Evolutionary conservation across 78 protist species (phyloP).

Genomic region (Planoprotostelium fungivorum): DNA sequence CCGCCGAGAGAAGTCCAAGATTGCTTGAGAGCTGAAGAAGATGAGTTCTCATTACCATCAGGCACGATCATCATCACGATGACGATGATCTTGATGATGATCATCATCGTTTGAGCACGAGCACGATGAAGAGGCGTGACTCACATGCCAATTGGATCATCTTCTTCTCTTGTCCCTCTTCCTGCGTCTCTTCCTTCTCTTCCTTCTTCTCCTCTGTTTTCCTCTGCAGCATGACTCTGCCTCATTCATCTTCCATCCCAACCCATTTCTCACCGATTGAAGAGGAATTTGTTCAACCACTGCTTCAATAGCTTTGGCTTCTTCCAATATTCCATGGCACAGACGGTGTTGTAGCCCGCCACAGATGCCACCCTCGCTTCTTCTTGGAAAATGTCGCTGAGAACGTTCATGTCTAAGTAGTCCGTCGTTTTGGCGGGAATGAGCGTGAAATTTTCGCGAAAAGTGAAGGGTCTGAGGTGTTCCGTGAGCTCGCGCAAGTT

Average conservation of each 20-base stretch:
- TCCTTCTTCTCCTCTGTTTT: too few relatives aligned
- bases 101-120: too few relatives aligned
- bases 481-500: background rate
- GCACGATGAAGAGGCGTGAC: too few relatives aligned
- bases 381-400: background rate
- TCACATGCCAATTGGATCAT: too few relatives aligned
- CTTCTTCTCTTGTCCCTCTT: too few relatives aligned
- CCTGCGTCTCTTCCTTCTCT: too few relatives aligned
- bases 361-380: background rate
- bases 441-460: background rate
- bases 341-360: background rate
- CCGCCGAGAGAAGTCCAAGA: background rate
- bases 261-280: too few relatives aligned
- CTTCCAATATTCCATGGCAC: background rate
- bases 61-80: too few relatives aligned
- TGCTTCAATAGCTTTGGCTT: background rate
- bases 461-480: background rate
- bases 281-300: background rate
- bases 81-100: too few relatives aligned
- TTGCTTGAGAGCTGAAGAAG: background rate
- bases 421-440: constrained; percentile 1
- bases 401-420: background rate
- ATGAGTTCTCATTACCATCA: too few relatives aligned
- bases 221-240: too few relatives aligned
- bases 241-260: too few relatives aligned